Conservation (phyloP, 768 basidiomycete genomes). For the Cystobasidium onofrii region DNA sequence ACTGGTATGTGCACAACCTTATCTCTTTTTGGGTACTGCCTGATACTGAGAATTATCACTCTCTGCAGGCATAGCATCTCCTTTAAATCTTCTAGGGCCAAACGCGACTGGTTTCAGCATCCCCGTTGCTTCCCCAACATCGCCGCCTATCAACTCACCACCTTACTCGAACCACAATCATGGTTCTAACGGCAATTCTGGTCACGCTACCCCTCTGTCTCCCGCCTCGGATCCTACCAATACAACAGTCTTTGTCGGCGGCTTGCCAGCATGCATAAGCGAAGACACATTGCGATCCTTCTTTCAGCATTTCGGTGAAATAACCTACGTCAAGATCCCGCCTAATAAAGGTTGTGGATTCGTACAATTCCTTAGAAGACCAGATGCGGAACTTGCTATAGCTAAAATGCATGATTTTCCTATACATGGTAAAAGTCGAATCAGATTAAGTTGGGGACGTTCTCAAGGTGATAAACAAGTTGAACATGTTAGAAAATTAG, state of each 20-base stretch:
- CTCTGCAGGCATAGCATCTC: neutral
- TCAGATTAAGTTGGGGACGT: constrained; percentile 84
- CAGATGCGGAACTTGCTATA: constrained; percentile 74
- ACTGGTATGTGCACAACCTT: neutral
- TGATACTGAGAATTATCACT: neutral
- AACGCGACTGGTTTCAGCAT: constrained; percentile 30
- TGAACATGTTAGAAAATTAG: constrained; percentile 41
- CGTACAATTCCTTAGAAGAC: constrained; percentile 85
- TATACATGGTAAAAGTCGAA: constrained; percentile 72
- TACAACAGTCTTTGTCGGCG: constrained; percentile 87
- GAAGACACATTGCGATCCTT: constrained; percentile 69
- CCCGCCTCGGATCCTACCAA: constrained; percentile 70
- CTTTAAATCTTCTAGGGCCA: neutral
- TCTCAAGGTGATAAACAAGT: constrained; percentile 54
- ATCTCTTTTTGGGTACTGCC: neutral
- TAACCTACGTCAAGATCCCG: constrained; percentile 75
- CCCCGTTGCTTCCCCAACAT: constrained; percentile 6
- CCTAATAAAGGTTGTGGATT: constrained; percentile 92
- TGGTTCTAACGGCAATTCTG: neutral
- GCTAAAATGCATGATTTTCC: constrained; percentile 97
- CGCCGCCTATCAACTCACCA: neutral
- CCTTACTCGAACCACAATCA: neutral
- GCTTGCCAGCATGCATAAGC: constrained; percentile 73
- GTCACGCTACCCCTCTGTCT: constrained; percentile 22
- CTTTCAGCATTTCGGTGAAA: constrained; percentile 43